Evolutionary conservation across 2,329 filamentous ascomycete genomes (phyloP), one percentile per base, ranked within the genome.

Genomic region (Botryotinia narcissicola): DNA sequence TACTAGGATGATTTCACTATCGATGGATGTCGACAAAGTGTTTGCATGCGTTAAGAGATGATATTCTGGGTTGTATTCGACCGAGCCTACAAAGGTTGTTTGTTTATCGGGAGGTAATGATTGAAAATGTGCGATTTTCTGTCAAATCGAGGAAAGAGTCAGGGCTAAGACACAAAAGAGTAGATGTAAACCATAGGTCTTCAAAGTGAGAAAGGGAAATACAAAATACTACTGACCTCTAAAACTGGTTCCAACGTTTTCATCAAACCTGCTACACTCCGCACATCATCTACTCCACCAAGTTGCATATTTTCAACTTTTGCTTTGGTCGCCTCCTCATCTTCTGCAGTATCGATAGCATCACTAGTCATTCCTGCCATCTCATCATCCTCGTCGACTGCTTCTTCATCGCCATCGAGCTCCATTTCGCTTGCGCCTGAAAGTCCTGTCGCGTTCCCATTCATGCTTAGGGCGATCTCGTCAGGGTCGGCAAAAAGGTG

Each of bases 41-140:
- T 97, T 97, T 25, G 94, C 94, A 81, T 96, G 91, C 48, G 93
- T 97, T 73, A 97, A 84, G 51, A 97, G 89, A 82, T 93, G 90
- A 83, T 97, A 97, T 82, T 97, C 94, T 70, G 94, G 94, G 79
- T 97, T 94, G 80, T 97, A 94, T 83, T 97, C 94, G 79, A 97
- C 91, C 72, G 93, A 95, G 78, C 94, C 94, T 75, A 96, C 85
- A 78, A 90, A 88, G 35, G 86, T 88, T 44, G 87, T 89, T 77
- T 87, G 88, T 73, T 90, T 87, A 71, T 89, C 87, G 48, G 90
- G 87, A 7, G 92, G 87, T 79, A 93, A 87, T 60, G 88, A 89
- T 83, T 93, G 90, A 83, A 90, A 96, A 79, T 92, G 86, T 81
- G 88, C 86, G 82, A 97, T 95, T 91, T 93, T 93, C 93, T 96